Conservation (phyloP, 352 stramenopile genomes). For the Phytophthora quininea region DNA sequence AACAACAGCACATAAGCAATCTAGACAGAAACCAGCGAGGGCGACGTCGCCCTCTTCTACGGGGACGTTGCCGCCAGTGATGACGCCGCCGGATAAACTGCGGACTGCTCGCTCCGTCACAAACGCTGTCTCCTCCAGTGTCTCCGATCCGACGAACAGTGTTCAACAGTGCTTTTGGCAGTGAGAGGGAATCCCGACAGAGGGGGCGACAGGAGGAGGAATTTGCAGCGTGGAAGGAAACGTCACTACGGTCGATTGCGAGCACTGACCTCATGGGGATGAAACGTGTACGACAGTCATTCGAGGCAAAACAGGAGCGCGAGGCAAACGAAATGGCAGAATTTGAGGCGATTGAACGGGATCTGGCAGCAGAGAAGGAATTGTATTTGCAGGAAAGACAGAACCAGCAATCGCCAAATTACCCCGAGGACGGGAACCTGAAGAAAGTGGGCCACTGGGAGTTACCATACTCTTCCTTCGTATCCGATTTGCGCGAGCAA, state of each 20-base stretch:
- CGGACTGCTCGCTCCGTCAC: constrained; percentile 3
- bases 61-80: constrained; percentile 21
- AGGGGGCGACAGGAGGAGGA: constrained; percentile 11
- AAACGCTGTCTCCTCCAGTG: constrained; percentile 24
- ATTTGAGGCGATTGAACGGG: constrained; percentile 78
- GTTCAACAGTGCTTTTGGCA: constrained; percentile 7
- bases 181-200: neutral
- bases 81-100: constrained; percentile 13
- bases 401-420: constrained; percentile 19
- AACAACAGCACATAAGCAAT: neutral
- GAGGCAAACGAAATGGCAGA: constrained; percentile 80
- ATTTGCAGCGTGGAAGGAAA: constrained; percentile 29
- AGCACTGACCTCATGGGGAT: constrained; percentile 71
- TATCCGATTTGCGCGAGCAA: constrained; percentile 33
- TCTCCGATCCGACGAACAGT: constrained; percentile 21
- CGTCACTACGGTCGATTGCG: constrained; percentile 29
- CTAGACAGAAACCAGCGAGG: neutral
- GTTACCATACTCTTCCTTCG: constrained; percentile 34
- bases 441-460: constrained; percentile 7
- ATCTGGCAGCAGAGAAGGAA: constrained; percentile 67
- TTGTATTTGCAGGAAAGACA: constrained; percentile 57
- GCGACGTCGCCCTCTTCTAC: constrained; percentile 16
- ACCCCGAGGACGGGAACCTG: constrained; percentile 25
- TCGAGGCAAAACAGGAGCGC: constrained; percentile 53
- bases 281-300: constrained; percentile 55